Base-by-base conservation (phyloP, 139 green algal species). In the Tetraselmis chui region DNA sequence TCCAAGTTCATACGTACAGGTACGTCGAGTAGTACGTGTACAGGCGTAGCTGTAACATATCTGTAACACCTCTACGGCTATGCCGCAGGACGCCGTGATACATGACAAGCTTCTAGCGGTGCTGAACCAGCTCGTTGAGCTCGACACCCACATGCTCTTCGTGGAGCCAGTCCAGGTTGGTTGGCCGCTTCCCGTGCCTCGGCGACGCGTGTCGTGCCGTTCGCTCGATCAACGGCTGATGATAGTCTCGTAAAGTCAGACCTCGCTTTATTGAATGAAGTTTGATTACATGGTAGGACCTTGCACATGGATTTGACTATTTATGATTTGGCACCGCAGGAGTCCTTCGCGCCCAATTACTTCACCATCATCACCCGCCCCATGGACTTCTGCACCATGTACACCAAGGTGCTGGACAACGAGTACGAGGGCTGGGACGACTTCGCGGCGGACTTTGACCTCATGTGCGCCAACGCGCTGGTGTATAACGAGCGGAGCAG, bases 361-460 rank as follows among this genome's bases (percentile, higher is more conserved):
- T 85, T 79, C 77, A 45, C 30, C n/a, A 79, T 88, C 32, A 84
- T 88, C 30, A 81, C 27, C 24, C 24, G 30, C 78, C 84, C 84
- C 28, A 88, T 88, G 84, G 84, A 88, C 80, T 88, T 88, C 76
- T 78, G 80, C 28, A 88, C 80, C 1, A 85, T 88, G 28, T 80
- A 77, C 25, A 31, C 76, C 32, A 88, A 88, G 79, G 59, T 88
- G 26, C 67, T n/a, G 23, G 77, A 28, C 11, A 29, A 80, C 23
- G 29, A 59, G 81, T 88, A 84, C 77, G 77, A 2, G 2, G 80
- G 59, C 74, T 88, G 81, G 81, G 45, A 79, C 29, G 29, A 31
- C 24, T 58, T 88, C 28, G 1, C 32, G 1, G 84, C 59, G 1
- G 84, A 88, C 80, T 59, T 88, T 31, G 76, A 85, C 58, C 32